Evolutionary conservation across 352 stramenopile genomes (phyloP).

Genomic region (Elongisporangium senticosum): DNA sequence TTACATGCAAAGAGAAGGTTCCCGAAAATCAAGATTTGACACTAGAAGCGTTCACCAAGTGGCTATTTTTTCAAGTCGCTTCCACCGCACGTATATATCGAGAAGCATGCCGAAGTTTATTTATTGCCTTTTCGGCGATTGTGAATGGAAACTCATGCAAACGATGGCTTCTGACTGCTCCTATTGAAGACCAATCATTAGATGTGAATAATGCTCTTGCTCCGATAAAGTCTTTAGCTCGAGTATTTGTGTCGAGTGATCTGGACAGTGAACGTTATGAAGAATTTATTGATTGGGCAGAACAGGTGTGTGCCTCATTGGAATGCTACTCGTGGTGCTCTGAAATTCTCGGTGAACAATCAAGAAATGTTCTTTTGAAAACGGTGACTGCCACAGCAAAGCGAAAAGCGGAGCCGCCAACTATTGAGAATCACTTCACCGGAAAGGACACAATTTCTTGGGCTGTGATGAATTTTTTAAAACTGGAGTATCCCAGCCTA

Average conservation of each 20-base stretch:
- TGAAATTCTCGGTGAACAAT: slow-evolving; percentile 33
- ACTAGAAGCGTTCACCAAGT: slow-evolving; percentile 13
- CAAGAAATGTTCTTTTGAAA: neutral
- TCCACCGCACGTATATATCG: neutral
- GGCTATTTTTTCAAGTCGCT: slow-evolving; percentile 23
- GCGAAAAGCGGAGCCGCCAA: neutral
- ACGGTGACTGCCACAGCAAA: neutral
- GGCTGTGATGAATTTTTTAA: slow-evolving; percentile 31
- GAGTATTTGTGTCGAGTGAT: slow-evolving; percentile 7
- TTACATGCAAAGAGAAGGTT: slow-evolving; percentile 18
- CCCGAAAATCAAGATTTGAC: slow-evolving; percentile 15
- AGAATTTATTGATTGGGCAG: slow-evolving; percentile 45
- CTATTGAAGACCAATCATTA: neutral
- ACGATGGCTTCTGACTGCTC: slow-evolving; percentile 53
- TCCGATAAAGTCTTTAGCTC: slow-evolving; percentile 35
- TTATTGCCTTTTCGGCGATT: slow-evolving; percentile 38
- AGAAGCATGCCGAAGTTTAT: slow-evolving; percentile 30
- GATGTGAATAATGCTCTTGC: slow-evolving; percentile 31
- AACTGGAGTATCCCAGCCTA: slow-evolving; percentile 9
- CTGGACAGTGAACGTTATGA: slow-evolving; percentile 1
- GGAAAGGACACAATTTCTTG: slow-evolving; percentile 24
- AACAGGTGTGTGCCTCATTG: slow-evolving; percentile 52
- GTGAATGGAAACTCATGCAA: slow-evolving; percentile 29
- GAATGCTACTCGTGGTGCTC: slow-evolving; percentile 56
- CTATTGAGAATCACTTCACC: neutral